Percentiles rank a stretch among this genome's conserved stretches.
Evolutionary conservation across 2,329 filamentous ascomycete species (phyloP).

Genomic region (Fusarium tanahbumbuense): DNA sequence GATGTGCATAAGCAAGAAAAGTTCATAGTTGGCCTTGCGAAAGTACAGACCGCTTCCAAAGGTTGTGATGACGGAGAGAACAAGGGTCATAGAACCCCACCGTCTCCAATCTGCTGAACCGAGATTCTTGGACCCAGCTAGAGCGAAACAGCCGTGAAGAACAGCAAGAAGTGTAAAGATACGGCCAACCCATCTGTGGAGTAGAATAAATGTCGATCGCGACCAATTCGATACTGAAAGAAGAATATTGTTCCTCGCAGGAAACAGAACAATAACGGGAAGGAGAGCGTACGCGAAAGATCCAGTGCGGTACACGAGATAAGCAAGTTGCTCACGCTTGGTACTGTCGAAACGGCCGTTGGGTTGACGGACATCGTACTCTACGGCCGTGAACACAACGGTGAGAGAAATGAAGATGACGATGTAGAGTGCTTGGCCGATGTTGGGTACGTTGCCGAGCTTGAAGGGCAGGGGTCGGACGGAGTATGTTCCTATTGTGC

Average conservation of each 20-base stretch:
- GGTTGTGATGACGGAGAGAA: not conserved
- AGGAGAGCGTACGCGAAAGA: constrained; percentile 7
- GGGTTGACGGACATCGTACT: constrained; percentile 2
- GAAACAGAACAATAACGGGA: constrained; percentile 9
- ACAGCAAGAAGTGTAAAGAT: constrained; percentile 11
- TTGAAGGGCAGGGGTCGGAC: constrained; percentile 13
- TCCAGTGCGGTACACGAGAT: constrained; percentile 14
- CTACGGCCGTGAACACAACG: not conserved
- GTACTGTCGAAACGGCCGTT: constrained; percentile 4
- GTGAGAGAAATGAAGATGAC: not conserved
- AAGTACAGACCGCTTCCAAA: constrained; percentile 35
- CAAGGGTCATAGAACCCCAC: not conserved
- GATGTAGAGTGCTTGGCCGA: constrained; percentile 12
- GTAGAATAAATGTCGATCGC: constrained; percentile 5
- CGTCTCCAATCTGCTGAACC: not conserved
- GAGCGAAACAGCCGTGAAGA: not conserved
- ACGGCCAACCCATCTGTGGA: constrained; percentile 13
- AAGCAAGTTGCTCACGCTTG: not conserved
- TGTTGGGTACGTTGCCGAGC: constrained; percentile 5
- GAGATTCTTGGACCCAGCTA: not conserved
- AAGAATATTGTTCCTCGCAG: constrained; percentile 2
- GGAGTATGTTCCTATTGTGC: constrained; percentile 21
- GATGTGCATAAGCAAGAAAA: constrained; percentile 59
- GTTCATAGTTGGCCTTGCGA: constrained; percentile 56
- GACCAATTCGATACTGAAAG: constrained; percentile 16